Base-by-base conservation (phyloP, 148 eudicot species). In the Rhododendron molle region DNA sequence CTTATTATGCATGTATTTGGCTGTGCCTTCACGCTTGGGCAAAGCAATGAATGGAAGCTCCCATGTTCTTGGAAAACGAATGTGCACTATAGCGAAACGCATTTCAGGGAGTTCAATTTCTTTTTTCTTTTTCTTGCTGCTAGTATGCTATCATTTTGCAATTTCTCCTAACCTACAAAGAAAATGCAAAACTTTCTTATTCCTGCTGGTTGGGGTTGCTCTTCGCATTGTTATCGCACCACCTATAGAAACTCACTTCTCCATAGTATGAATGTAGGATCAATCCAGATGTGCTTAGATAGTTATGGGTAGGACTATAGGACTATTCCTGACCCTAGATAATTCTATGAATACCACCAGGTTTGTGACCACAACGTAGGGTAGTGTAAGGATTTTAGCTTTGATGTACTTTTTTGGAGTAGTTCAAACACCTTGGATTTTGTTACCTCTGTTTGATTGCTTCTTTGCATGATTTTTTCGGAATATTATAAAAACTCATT, bases 1-100 rank as follows among this genome's bases (percentile, higher is more conserved):
- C 99, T 40, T 97, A 95, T 87, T 98, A 97, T 85, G 99, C 99
- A 40, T 97, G 98, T 87, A 95, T 94, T 81, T 92, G 99, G 71
- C 93, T 97, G 16, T 97, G 99, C 88, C 98, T 97, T 49, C 94
- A 97, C 91, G 96, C 99, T 40, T 97, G 99, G 99, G 98, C 98
- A 56, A 95, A 92, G 90, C 93, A 96, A 67, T 93, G 98, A 87
- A 90, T 89, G 92, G 98, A 95, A 91, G 99, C 99, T 80, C 99
- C 99, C 20, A 81, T 88, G 72, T 97, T 97, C 86, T 88, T 97
- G 84, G 98, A 94, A 88, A 97, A 93, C 84, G 99, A 97, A 85
- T 93, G 98, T 92, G 94, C 94, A 81, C 21, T 93, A 49, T 85
- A 95, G 87, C 91, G 99, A 78, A 91, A 87, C 47, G 87, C 99